Percentiles rank a stretch among this genome's conserved stretches.
Conservation (phyloP, 257 asterid genomes). For the Solanum ahanhuiri region DNA sequence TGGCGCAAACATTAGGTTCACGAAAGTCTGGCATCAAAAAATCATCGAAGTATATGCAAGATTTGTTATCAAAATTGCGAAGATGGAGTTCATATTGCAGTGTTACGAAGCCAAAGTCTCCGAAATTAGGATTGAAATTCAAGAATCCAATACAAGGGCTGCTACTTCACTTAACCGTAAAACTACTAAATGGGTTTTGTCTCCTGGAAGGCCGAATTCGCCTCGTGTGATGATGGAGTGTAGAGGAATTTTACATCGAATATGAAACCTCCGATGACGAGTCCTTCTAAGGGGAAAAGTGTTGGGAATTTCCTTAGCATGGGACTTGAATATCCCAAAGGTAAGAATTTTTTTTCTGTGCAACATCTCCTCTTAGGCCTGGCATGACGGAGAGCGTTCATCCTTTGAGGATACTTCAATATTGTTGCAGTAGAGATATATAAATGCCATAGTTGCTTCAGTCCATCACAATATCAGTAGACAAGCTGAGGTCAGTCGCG, state of each 20-base stretch:
- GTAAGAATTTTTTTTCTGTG: constrained; percentile 34
- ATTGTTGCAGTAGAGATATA: constrained; percentile 59
- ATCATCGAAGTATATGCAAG: constrained; percentile 45
- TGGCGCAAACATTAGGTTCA: constrained; percentile 24
- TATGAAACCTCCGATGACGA: constrained; percentile 42
- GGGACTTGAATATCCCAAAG: background rate
- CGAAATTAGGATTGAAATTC: constrained; percentile 5
- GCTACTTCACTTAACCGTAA: no score
- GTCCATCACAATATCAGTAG: constrained; percentile 22
- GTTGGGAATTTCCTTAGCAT: no score
- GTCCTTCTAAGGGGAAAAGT: no score
- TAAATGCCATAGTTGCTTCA: constrained; percentile 42
- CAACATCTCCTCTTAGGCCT: constrained; percentile 26
- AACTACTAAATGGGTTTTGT: no score
- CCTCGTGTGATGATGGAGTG: no score
- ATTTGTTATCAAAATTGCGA: constrained; percentile 23
- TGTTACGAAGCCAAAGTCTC: constrained; percentile 12
- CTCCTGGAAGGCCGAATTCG: no score
- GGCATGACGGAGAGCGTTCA: constrained; percentile 42
- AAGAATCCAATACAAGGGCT: constrained; percentile 21
- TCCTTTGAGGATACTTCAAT: constrained; percentile 48
- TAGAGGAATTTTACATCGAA: background rate
- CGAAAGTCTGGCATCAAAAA: constrained; percentile 49
- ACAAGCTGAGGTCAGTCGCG: constrained; percentile 38
- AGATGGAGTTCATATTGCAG: constrained; percentile 44